Base-by-base conservation (phyloP, 2,329 filamentous ascomycete genomes). In the Bipolaris victoriae region DNA sequence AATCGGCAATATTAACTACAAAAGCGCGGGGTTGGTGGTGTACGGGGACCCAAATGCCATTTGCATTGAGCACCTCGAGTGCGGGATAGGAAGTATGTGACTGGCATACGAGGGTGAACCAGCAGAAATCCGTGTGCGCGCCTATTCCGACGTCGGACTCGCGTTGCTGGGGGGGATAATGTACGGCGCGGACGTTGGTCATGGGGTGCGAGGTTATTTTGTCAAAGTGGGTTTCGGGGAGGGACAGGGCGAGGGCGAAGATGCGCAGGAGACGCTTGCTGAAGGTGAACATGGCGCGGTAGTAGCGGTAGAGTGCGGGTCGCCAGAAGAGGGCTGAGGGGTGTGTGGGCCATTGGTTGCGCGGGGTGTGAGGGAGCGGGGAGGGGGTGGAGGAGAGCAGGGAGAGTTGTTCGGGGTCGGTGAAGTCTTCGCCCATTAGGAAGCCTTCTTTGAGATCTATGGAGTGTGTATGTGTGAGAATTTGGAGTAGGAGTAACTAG, bases 91-190 rank as follows among this genome's bases (percentile, higher is more conserved):
- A 35, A 1, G 70, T 73, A 2, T 36, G 53, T 2, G 64, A 69
- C 26, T 76, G 72, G 49, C 63, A 68, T 1, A 80, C 77, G 10
- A 80, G 69, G 0, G 78, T 80, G 61, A 79, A 75, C 72, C 77
- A 79, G 55, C 73, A 77, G 57, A 79, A 79, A 52, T 80, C 78
- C 2, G 77, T 73, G 52, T 80, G 78, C 0, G 78, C 78, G 9
- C 77, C 77, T 13, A 79, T 72, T 1, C 77, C 77, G 3, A 77
- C 74, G 46, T 76, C 67, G 7, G 50, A 13, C 26, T 73, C 67
- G 5, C 60, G 67, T 9, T 58, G 39, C 52, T 75, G 73, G 0
- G 76, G 76, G 5, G 79, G 78, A 58, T 79, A 80, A 59, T 80
- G 76, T 2, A 79, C 67, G 7, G 73, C 68, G 52, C 77, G 67